Base-by-base conservation (phyloP, 2,329 filamentous ascomycete genomes). In the Colletotrichum navitas region DNA sequence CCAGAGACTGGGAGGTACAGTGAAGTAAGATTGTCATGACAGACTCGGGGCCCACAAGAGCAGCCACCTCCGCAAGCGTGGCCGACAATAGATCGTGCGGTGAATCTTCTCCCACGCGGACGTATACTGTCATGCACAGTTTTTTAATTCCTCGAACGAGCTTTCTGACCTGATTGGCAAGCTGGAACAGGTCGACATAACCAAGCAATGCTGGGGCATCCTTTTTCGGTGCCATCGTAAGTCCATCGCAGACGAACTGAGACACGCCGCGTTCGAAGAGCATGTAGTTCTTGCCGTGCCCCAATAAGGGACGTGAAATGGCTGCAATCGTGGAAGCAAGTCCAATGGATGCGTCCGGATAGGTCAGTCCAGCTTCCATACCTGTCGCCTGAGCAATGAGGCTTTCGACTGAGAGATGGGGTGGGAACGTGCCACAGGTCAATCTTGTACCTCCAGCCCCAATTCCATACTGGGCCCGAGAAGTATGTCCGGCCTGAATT, bases 371-470 rank as follows among this genome's bases (percentile, higher is more conserved):
- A 8, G 59, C 66, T 10, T 72, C 34, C 32, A 55, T 52, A 5
- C 68, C 73, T 1, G 63, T 67, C 1, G 63, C 63, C 34, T 11
- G 43, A 10, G 68, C 56, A 41, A 74, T 41, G 2, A 74, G 62
- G 3, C 29, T 52, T 39, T 74, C 73, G 10, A 67, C 72, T 0
- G 41, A 32, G 1, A 70, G 39, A 10, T 74, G 73, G 5, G 73
- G 68, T 12, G 72, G 66, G 10, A 69, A 74, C 1, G 73, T 74
- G 39, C 71, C 71, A 5, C 60, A 69, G 45, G 72, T 66, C 68
- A 63, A 63, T 18, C 72, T 49, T 8, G 68, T 51, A 18, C 68
- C 66, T 26, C 68, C 68, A 1, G 73, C 61, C 10, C 71, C 72
- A 3, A 74, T 49, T 14, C 73, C 73, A 36, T 74, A 70, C 39